These are phyloP conservation scores for Crithidia acanthocephali DNA, from an alignment of 208 protist species.

Conservation along the genomic window DNA sequence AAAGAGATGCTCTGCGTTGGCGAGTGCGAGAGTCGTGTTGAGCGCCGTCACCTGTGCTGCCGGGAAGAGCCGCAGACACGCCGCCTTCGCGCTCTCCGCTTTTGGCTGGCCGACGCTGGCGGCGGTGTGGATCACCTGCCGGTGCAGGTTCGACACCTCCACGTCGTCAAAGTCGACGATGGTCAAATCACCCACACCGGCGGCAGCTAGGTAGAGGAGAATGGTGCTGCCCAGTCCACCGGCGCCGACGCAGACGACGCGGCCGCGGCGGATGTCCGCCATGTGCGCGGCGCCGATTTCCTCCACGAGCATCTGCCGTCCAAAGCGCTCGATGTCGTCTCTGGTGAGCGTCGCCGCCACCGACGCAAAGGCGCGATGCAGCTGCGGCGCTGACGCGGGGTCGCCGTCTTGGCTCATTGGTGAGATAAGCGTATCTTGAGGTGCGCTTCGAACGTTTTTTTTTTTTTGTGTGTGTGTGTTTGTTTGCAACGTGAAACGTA, in stretches of 20 bases:
- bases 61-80: conserved; percentile 77
- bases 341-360: conserved; percentile 47
- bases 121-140: conserved; percentile 94
- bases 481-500: no score
- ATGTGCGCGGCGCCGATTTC: conserved; percentile 83
- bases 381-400: background rate
- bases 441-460: no score
- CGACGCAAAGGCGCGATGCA: conserved; percentile 25
- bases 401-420: no score
- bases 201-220: conserved; percentile 92
- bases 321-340: conserved; percentile 86
- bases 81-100: conserved; percentile 75
- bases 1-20: conserved; percentile 84
- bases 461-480: no score
- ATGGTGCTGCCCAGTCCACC: conserved; percentile 95
- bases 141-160: conserved; percentile 94
- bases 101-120: conserved; percentile 69
- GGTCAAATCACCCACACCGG: conserved; percentile 90
- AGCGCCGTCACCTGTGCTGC: conserved; percentile 44
- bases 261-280: conserved; percentile 53
- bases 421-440: no score
- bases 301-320: conserved; percentile 88
- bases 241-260: conserved; percentile 92
- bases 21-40: conserved; percentile 39
- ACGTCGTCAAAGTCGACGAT: conserved; percentile 95